A percentile compares a stretch with the other conserved stretches of the same genome.
Conservation (phyloP, 768 basidiomycete genomes). For the Mycena maculata region DNA sequence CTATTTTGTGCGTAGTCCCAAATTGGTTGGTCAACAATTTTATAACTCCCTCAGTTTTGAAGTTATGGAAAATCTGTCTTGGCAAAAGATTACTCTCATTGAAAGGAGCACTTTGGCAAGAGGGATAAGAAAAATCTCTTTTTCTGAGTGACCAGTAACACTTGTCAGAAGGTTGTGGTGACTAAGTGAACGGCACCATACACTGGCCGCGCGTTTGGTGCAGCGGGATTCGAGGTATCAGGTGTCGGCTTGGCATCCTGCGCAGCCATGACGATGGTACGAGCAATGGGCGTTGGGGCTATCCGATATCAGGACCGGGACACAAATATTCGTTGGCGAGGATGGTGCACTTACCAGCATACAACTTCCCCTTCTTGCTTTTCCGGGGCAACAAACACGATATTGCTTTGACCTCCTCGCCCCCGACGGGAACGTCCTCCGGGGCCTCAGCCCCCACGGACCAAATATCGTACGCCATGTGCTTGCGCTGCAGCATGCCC, state of each 20-base stretch:
- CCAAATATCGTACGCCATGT: constrained; percentile 74
- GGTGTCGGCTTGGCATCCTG: constrained; percentile 54
- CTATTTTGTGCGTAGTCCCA: no score
- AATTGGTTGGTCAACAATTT: no score
- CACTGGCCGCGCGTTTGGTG: no score
- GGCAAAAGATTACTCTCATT: no score
- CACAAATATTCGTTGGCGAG: neutral
- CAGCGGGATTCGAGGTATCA: constrained; percentile 37
- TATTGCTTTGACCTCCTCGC: constrained; percentile 72
- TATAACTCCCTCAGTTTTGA: no score
- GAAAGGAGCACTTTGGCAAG: no score
- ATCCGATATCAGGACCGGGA: no score
- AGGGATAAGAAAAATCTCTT: no score
- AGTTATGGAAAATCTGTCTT: no score
- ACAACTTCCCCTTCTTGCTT: constrained; percentile 69
- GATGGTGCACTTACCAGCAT: constrained; percentile 55
- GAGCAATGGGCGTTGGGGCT: constrained; percentile 72
- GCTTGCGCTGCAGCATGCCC: constrained; percentile 65
- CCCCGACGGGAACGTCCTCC: constrained; percentile 53
- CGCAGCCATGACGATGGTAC: constrained; percentile 68
- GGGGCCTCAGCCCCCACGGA: constrained; percentile 58
- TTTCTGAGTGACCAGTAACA: no score
- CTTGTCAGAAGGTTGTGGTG: no score
- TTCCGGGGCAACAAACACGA: constrained; percentile 75
- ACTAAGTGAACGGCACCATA: no score